These are phyloP conservation scores for Penicillium hesseltinei DNA, from an alignment of 2,329 filamentous ascomycete species.

Conservation along the genomic window DNA sequence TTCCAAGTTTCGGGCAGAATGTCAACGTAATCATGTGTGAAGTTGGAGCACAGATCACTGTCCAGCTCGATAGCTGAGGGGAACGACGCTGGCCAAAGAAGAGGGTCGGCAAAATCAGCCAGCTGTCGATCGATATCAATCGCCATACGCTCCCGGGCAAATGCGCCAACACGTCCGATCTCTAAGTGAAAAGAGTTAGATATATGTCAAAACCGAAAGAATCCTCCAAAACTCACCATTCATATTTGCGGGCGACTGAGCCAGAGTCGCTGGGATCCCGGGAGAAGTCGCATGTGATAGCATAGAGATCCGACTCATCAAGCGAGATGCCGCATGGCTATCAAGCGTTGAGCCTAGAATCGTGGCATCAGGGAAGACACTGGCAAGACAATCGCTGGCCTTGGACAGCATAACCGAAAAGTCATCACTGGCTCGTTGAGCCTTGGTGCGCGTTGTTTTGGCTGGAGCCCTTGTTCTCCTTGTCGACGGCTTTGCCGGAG, in stretches of 20 bases:
- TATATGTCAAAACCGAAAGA: background rate
- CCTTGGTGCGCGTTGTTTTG: constrained; percentile 27
- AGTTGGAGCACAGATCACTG: constrained; percentile 55
- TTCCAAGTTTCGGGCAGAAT: constrained; percentile 82
- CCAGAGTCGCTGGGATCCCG: constrained; percentile 26
- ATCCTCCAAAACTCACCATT: constrained; percentile 32
- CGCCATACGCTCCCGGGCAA: constrained; percentile 38
- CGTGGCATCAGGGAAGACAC: constrained; percentile 34
- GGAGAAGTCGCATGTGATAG: constrained; percentile 42
- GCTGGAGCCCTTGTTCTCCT: constrained; percentile 30
- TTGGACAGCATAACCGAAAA: constrained; percentile 39
- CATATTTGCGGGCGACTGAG: constrained; percentile 37
- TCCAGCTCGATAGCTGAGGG: constrained; percentile 18
- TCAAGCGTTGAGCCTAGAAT: constrained; percentile 41
- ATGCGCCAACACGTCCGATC: constrained; percentile 43
- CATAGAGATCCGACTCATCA: constrained; percentile 45
- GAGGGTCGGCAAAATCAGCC: constrained; percentile 43
- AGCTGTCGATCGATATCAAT: constrained; percentile 49
- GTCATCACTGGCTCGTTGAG: constrained; percentile 33
- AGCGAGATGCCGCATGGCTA: constrained; percentile 37
- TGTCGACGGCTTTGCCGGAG: constrained; percentile 23
- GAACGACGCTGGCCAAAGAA: constrained; percentile 50
- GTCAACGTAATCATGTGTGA: constrained; percentile 79
- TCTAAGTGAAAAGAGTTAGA: constrained; percentile 30
- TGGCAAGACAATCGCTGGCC: constrained; percentile 35